These are phyloP conservation scores for Antitrichia curtipendula DNA, from an alignment of 225 moss, liverwort and hornwort species.

Conservation along the genomic window DNA sequence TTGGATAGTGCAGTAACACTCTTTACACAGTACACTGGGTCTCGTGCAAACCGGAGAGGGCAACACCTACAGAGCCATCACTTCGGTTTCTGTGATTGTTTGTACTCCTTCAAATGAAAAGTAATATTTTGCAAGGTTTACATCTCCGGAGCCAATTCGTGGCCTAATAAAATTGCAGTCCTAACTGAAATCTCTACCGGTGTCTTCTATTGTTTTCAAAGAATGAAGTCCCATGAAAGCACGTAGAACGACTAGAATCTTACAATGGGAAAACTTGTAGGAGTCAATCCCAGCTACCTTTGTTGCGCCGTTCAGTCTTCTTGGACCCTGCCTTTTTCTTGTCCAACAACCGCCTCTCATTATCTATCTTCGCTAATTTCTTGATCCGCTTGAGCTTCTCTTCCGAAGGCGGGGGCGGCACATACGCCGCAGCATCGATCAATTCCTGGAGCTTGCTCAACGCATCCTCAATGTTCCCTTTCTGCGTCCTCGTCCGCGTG, in stretches of 20 bases:
- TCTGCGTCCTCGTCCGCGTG: constrained; percentile 85
- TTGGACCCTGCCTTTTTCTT: constrained; percentile 74
- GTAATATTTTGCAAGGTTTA: not conserved
- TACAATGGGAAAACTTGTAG: not conserved
- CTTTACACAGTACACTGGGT: not conserved
- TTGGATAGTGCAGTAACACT: not conserved
- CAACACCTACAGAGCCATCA: not conserved
- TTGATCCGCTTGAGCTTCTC: constrained; percentile 77
- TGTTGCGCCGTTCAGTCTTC: constrained; percentile 75
- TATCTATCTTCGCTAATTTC: constrained; percentile 73
- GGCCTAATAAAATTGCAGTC: not conserved
- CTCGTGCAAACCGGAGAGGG: not conserved
- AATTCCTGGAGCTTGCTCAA: constrained; percentile 67
- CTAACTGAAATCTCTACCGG: not conserved
- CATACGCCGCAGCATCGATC: constrained; percentile 84
- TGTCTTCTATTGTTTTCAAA: not conserved
- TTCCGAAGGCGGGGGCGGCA: constrained; percentile 88
- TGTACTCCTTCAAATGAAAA: not conserved
- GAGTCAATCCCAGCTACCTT: constrained; percentile 82
- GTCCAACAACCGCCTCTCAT: constrained; percentile 75
- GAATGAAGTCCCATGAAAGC: not conserved
- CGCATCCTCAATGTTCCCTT: constrained; percentile 89
- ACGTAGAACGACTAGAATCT: not conserved
- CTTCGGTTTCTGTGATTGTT: not conserved
- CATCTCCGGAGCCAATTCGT: not conserved